Evolutionary conservation across 768 basidiomycete genomes (phyloP).

Genomic region (Pleurotus eryngii): DNA sequence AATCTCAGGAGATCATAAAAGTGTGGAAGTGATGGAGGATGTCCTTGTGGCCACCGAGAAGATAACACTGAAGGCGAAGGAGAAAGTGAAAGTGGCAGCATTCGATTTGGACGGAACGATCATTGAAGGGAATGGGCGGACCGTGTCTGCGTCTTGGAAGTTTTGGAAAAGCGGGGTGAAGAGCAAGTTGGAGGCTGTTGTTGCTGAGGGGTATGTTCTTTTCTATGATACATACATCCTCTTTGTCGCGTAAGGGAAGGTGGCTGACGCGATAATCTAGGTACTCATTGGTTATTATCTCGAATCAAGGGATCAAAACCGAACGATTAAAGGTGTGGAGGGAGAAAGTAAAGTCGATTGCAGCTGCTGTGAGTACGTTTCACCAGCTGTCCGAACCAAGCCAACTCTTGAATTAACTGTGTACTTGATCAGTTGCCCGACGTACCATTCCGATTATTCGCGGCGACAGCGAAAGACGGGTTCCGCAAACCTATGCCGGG

Average conservation of each 20-base stretch:
- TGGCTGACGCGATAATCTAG: conserved; percentile 28
- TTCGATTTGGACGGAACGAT: conserved; percentile 90
- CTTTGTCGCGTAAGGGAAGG: too few relatives aligned
- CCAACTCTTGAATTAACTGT: neutral
- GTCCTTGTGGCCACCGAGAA: too few relatives aligned
- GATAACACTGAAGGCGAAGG: too few relatives aligned
- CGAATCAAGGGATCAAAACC: conserved; percentile 69
- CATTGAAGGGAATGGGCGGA: conserved; percentile 52
- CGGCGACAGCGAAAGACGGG: conserved; percentile 69
- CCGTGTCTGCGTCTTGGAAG: conserved; percentile 40
- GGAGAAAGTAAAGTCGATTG: conserved; percentile 69
- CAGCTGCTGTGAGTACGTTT: conserved; percentile 44
- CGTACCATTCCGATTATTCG: conserved; percentile 76
- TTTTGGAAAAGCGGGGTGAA: conserved; percentile 77
- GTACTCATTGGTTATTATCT: conserved; percentile 70
- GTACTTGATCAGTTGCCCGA: conserved; percentile 51
- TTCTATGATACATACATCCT: neutral
- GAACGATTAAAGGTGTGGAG: conserved; percentile 62
- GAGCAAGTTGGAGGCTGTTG: conserved; percentile 53
- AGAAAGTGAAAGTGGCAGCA: conserved; percentile 56
- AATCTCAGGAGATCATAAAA: too few relatives aligned
- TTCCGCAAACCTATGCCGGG: conserved; percentile 87
- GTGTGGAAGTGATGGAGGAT: too few relatives aligned
- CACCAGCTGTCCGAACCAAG: neutral
- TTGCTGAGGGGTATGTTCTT: conserved; percentile 46